phyloP scores from a whole-genome alignment of 345 rosid species.

The Brassica incana region DNA sequence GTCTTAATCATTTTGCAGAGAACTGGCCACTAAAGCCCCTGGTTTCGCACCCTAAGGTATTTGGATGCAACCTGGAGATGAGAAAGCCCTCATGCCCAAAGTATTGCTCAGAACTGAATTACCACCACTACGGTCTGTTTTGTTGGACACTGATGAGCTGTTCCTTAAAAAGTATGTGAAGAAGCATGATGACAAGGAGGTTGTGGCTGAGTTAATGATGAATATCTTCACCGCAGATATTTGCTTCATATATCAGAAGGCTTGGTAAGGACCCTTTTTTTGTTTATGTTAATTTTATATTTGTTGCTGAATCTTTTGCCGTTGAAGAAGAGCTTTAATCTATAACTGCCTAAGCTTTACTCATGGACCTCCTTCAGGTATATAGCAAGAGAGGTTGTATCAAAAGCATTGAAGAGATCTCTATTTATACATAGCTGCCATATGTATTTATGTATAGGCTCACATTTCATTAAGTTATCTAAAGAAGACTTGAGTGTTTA shows the following conservation, averaged over 20 bases:
- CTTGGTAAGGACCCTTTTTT: neutral
- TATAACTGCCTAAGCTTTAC: too few relatives aligned
- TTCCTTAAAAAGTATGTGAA: neutral
- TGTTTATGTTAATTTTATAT: too few relatives aligned
- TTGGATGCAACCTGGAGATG: conserved; percentile 36
- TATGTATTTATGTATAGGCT: neutral
- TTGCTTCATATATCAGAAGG: neutral
- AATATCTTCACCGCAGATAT: neutral
- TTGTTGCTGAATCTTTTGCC: too few relatives aligned
- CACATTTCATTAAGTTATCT: neutral
- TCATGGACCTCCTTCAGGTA: too few relatives aligned
- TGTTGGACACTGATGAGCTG: neutral
- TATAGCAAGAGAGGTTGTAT: too few relatives aligned
- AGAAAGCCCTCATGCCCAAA: conserved; percentile 33
- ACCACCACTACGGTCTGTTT: neutral
- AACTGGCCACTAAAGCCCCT: conserved; percentile 30
- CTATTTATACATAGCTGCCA: neutral
- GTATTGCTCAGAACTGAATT: conserved; percentile 14
- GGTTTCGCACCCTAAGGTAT: conserved; percentile 10
- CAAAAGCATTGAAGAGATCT: neutral
- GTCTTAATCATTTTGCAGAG: neutral
- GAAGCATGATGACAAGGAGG: neutral
- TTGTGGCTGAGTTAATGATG: neutral
- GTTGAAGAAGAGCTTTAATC: too few relatives aligned
- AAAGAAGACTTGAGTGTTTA: neutral